phyloP scores from a whole-genome alignment of 768 basidiomycete species.

The Epithele typhae region DNA sequence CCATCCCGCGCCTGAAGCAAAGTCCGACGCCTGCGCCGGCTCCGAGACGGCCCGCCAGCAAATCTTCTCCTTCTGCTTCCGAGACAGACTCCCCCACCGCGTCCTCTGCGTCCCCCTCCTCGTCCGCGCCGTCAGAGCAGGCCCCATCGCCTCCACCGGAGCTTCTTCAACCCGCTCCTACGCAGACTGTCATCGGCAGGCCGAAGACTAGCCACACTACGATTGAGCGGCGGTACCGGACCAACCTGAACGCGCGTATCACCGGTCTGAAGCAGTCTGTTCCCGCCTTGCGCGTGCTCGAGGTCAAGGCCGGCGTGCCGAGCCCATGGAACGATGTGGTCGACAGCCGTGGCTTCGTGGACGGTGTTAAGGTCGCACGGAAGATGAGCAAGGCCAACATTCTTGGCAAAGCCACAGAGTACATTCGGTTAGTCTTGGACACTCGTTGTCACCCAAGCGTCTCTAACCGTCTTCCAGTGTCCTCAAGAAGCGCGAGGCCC shows the following conservation, averaged over 20 bases:
- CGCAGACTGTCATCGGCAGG: constrained; percentile 31
- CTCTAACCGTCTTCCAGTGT: too few relatives aligned
- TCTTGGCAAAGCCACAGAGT: constrained; percentile 86
- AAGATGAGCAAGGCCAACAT: constrained; percentile 92
- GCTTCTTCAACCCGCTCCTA: constrained; percentile 12
- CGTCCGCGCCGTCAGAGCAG: constrained; percentile 29
- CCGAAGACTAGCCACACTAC: constrained; percentile 90
- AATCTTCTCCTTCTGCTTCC: constrained; percentile 10
- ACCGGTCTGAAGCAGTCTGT: constrained; percentile 76
- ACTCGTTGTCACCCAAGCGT: neutral
- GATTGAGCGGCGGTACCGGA: constrained; percentile 84
- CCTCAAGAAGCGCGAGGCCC: constrained; percentile 69
- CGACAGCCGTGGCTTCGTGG: constrained; percentile 83
- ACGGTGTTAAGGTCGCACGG: constrained; percentile 88
- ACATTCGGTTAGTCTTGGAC: constrained; percentile 52
- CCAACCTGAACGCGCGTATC: constrained; percentile 84
- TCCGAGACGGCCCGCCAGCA: constrained; percentile 13
- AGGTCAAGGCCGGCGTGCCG: constrained; percentile 39
- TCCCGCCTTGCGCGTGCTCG: constrained; percentile 77
- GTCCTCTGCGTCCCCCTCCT: constrained; percentile 29
- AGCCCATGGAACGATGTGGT: constrained; percentile 44
- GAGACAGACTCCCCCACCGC: constrained; percentile 16
- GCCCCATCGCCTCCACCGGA: constrained; percentile 14
- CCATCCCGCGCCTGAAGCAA: constrained; percentile 48
- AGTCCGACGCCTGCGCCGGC: constrained; percentile 38